Base-by-base conservation (phyloP, 768 basidiomycete genomes). In the Terana coerulea region DNA sequence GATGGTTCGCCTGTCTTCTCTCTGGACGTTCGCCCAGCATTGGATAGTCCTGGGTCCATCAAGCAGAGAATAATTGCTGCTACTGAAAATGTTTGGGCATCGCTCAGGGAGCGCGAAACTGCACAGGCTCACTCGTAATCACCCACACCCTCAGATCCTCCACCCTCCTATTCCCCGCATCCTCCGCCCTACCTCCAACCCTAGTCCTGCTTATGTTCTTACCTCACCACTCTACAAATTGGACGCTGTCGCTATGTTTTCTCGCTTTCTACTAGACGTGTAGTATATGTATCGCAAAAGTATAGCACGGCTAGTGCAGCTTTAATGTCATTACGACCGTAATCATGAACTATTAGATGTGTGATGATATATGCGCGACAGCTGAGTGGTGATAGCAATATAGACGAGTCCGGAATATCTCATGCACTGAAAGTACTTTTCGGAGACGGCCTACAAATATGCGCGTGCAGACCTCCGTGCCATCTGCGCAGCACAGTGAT, bases 1-100 rank as follows among this genome's bases (percentile, higher is more conserved):
- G 88, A 97, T 58, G 95, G 95, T 7, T 89, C 88, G 39, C 97
- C 97, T 15, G 94, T 95, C 5, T 98, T 98, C 70, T 86, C 86
- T 7, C 77, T 99, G 24, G 97, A 99, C 65, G 95, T 98, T 9
- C 83, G 95, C 14, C 95, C 97, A 0, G 97, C 97, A 0, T 69
- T 99, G 47, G 97, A 98, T 69, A 88, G 77, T 61, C 73, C 92
- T 28, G 78, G 77, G 19, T 91, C 91, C 61, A 60, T 93, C 47
- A 84, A 80, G 64, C 60, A 61, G 61, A 75, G 94, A 39, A 79
- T 95, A 45, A 66, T 73, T 0, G 82, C 78, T 21, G 85, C 87
- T 1, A 81, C 86, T 19, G 77, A 82, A 58, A 85, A 88, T 17
- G 76, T 75, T 8, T 91, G 89, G 89, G 52, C 64, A n/a, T 61